Conservation (phyloP, 176 grass and related monocot genomes). For the Leersia perrieri region DNA sequence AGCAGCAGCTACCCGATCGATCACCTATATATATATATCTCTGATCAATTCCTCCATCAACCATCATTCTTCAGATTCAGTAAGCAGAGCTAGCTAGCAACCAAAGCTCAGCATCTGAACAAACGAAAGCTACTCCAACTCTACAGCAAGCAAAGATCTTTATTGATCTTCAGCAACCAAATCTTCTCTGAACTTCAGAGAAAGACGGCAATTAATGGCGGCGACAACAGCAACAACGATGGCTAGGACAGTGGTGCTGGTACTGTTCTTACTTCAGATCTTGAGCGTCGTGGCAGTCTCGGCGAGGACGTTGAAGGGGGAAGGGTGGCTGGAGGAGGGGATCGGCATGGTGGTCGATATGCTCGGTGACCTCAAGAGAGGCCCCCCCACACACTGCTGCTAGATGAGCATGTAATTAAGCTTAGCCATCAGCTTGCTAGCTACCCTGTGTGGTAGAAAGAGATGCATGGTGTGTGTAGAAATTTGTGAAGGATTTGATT, state of each 20-base stretch:
- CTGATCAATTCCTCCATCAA: not conserved
- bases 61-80: not conserved
- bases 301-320: constrained; percentile 18
- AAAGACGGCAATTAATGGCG: not conserved
- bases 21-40: constrained; percentile 10
- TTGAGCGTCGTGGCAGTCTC: not conserved
- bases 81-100: not conserved
- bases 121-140: not conserved
- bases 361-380: constrained; percentile 12
- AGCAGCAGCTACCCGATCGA: no score
- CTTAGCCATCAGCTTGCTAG: not conserved
- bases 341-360: constrained; percentile 23
- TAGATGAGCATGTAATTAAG: not conserved
- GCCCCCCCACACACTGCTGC: constrained; percentile 31
- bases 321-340: constrained; percentile 3
- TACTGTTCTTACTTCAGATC: constrained; percentile 23
- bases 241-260: constrained; percentile 8
- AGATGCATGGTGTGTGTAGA: not conserved
- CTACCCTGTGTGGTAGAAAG: not conserved
- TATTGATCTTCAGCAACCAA: no score
- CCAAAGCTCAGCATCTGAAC: not conserved
- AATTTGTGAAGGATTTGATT: not conserved
- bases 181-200: not conserved
- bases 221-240: not conserved
- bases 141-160: not conserved